Evolutionary conservation across 495 filamentous ascomycete genomes (phyloP).

Genomic region (Clohesyomyces aquaticus): DNA sequence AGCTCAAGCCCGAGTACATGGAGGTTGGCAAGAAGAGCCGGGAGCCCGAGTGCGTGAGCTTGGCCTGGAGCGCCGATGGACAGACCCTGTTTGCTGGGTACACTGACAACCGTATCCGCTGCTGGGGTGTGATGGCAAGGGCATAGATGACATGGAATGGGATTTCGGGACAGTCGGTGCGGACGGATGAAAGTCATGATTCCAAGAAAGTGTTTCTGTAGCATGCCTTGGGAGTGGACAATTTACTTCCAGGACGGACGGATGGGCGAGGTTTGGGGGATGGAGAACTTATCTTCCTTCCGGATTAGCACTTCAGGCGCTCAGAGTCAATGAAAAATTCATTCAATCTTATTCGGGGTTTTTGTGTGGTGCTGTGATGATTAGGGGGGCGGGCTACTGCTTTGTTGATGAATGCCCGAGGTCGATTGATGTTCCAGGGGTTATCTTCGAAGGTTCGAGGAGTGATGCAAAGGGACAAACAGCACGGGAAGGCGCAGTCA

Average conservation of each 20-base stretch:
- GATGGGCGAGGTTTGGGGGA: conserved; percentile 22
- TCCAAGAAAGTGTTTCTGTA: conserved; percentile 29
- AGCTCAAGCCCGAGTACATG: conserved; percentile 98
- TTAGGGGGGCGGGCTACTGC: no score
- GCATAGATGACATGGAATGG: conserved; percentile 39
- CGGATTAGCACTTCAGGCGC: conserved; percentile 41
- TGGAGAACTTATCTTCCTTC: conserved; percentile 23
- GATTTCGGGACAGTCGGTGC: conserved; percentile 5
- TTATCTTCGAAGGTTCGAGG: neutral
- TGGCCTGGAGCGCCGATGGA: conserved; percentile 97
- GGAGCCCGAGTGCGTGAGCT: conserved; percentile 95
- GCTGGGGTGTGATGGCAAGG: conserved; percentile 92
- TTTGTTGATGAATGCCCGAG: no score
- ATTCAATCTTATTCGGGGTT: conserved; percentile 33
- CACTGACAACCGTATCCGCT: conserved; percentile 99
- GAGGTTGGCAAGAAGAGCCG: conserved; percentile 97
- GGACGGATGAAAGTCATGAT: conserved; percentile 27
- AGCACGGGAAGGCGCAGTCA: neutral
- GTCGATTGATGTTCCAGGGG: no score
- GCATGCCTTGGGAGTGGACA: conserved; percentile 30
- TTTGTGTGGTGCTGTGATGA: no score
- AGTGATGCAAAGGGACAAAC: neutral
- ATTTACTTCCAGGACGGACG: conserved; percentile 5
- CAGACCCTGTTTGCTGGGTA: conserved; percentile 99
- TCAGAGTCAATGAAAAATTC: conserved; percentile 43